phyloP scores from a whole-genome alignment of 2,329 filamentous ascomycete genomes.

The Cordyceps militaris region DNA sequence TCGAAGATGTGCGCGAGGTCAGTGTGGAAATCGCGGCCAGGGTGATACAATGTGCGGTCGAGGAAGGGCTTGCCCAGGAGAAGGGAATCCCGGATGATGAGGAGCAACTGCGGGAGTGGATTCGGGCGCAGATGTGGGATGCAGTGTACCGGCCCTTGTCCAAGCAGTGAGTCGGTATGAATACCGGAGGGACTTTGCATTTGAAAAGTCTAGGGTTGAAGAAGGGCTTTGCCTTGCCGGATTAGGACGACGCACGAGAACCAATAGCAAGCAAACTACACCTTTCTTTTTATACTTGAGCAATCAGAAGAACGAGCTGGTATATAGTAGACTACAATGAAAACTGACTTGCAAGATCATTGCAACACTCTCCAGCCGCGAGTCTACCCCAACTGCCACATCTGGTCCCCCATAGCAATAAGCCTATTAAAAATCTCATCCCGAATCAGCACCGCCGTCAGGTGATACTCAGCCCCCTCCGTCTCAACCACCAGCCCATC shows the following conservation, averaged over 20 bases:
- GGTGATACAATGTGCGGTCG: slow-evolving; percentile 64
- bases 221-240: too few species aligned
- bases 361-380: background rate
- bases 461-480: slow-evolving; percentile 46
- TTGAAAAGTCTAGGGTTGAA: background rate
- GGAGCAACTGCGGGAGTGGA: slow-evolving; percentile 59
- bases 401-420: slow-evolving; percentile 69
- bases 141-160: slow-evolving; percentile 58
- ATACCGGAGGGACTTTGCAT: background rate
- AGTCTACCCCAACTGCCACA: slow-evolving; percentile 68
- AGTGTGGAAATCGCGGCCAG: slow-evolving; percentile 70
- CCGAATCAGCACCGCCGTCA: slow-evolving; percentile 65
- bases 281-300: too few species aligned
- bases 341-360: background rate
- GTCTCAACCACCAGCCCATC: slow-evolving; percentile 66
- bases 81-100: slow-evolving; percentile 54
- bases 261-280: too few species aligned
- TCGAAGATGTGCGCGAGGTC: slow-evolving; percentile 65
- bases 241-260: too few species aligned
- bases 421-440: slow-evolving; percentile 79
- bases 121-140: slow-evolving; percentile 74
- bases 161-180: background rate
- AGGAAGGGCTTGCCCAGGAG: slow-evolving; percentile 61
- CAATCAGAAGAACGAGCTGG: too few species aligned
- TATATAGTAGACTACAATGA: too few species aligned